These are phyloP conservation scores for Kwoniella dendrophila DNA, from an alignment of 768 basidiomycete genomes.

Conservation along the genomic window DNA sequence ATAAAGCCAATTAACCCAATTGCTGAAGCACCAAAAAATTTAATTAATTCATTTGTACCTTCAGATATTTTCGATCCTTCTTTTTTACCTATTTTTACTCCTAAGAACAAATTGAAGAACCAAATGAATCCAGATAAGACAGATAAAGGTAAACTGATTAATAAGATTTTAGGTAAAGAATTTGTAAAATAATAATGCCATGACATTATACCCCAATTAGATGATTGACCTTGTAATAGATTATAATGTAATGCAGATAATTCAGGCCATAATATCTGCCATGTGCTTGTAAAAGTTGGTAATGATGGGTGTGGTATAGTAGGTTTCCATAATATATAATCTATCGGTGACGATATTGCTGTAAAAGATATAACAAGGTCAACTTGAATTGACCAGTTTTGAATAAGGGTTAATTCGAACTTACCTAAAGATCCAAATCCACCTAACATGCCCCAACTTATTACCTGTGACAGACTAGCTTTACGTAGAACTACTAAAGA, in stretches of 20 bases:
- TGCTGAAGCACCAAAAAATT: slow-evolving; percentile 23
- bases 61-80: slow-evolving; percentile 3
- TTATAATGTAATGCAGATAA: slow-evolving; percentile 78
- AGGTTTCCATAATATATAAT: slow-evolving; percentile 79
- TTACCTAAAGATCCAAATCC: slow-evolving; percentile 41
- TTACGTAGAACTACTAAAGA: slow-evolving; percentile 50
- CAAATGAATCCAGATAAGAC: slow-evolving; percentile 60
- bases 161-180: slow-evolving; percentile 69
- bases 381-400: neutral
- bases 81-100: neutral
- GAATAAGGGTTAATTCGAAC: slow-evolving; percentile 4
- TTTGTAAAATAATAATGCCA: slow-evolving; percentile 39
- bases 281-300: slow-evolving; percentile 54
- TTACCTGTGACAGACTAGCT: slow-evolving; percentile 42
- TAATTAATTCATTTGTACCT: slow-evolving; percentile 26
- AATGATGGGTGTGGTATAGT: slow-evolving; percentile 39
- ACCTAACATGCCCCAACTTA: slow-evolving; percentile 37
- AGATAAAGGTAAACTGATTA: slow-evolving; percentile 62
- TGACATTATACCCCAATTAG: slow-evolving; percentile 80
- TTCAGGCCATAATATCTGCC: slow-evolving; percentile 79
- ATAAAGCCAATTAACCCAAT: slow-evolving; percentile 57
- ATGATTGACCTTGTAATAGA: slow-evolving; percentile 77
- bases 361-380: neutral
- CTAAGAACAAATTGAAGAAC: neutral
- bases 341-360: slow-evolving; percentile 69